Evolutionary conservation across 2,329 filamentous ascomycete genomes (phyloP).

Genomic region (Uncinocarpus reesii): DNA sequence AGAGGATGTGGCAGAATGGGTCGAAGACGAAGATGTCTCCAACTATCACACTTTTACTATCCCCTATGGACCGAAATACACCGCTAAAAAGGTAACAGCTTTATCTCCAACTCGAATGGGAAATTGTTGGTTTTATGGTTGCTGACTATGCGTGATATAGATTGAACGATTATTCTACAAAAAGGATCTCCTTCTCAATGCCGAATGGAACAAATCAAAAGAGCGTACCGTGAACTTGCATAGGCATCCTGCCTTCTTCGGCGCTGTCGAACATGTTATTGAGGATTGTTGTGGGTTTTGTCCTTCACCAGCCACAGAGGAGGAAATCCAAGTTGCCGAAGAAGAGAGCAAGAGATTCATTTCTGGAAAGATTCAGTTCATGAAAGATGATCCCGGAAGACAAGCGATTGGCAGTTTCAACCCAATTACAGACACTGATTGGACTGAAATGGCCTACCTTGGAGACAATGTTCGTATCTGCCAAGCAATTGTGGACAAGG

Average conservation of each 20-base stretch:
- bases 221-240: constrained; percentile 69
- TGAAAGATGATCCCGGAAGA: constrained; percentile 71
- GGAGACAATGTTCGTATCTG: constrained; percentile 68
- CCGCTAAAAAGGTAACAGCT: constrained; percentile 26
- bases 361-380: constrained; percentile 60
- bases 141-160: constrained; percentile 33
- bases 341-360: constrained; percentile 68
- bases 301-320: constrained; percentile 55
- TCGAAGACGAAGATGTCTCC: constrained; percentile 63
- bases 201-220: constrained; percentile 72
- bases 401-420: constrained; percentile 66
- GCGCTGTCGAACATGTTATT: constrained; percentile 61
- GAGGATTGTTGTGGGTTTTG: constrained; percentile 75
- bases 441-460: constrained; percentile 82
- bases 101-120: not conserved
- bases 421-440: constrained; percentile 69
- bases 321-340: constrained; percentile 60
- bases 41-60: constrained; percentile 62
- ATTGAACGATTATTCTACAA: constrained; percentile 77
- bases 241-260: constrained; percentile 78
- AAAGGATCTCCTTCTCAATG: constrained; percentile 70
- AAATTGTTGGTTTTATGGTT: constrained; percentile 31
- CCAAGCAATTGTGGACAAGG: constrained; percentile 66
- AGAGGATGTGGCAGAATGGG: constrained; percentile 77
- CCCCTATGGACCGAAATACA: constrained; percentile 25